Evolutionary conservation across 2,329 filamentous ascomycete species (phyloP).

Genomic region (Diaporthe helianthi): DNA sequence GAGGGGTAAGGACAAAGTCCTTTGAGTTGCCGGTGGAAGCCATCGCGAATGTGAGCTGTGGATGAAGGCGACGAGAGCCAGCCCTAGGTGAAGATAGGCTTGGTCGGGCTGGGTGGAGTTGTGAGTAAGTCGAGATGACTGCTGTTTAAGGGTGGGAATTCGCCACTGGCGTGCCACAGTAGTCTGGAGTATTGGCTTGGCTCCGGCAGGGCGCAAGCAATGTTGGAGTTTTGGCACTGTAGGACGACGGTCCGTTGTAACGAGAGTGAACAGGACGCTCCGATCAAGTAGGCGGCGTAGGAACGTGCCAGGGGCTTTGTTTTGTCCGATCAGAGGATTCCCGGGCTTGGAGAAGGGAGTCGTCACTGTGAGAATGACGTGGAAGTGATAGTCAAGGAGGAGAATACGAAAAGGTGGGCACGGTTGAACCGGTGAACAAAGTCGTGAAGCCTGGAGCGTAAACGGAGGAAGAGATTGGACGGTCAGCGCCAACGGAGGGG

Average conservation of each 20-base stretch:
- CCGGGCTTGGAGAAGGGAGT: constrained; percentile 1
- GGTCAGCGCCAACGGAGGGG: constrained; percentile 20
- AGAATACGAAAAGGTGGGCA: constrained; percentile 22
- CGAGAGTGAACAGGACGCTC: not conserved
- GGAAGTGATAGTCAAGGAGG: constrained; percentile 17
- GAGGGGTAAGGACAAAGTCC: constrained; percentile 74
- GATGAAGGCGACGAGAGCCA: constrained; percentile 12
- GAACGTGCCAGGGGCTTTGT: not conserved
- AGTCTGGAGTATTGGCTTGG: constrained; percentile 9
- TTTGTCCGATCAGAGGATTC: not conserved
- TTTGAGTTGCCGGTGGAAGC: constrained; percentile 57
- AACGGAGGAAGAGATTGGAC: constrained; percentile 13
- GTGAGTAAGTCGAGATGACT: not conserved
- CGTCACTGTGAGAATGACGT: constrained; percentile 11
- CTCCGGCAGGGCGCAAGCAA: constrained; percentile 6
- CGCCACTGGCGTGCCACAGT: constrained; percentile 28
- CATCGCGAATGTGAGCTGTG: constrained; percentile 48
- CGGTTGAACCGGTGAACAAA: constrained; percentile 20
- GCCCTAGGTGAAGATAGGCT: not conserved
- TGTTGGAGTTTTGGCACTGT: not conserved
- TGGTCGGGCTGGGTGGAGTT: constrained; percentile 8
- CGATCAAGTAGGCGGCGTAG: not conserved
- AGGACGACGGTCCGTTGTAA: not conserved
- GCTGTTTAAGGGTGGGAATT: constrained; percentile 4
- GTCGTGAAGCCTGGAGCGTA: not conserved